phyloP scores from a whole-genome alignment of 23 red algal species.

The Gracilaria caudata region DNA sequence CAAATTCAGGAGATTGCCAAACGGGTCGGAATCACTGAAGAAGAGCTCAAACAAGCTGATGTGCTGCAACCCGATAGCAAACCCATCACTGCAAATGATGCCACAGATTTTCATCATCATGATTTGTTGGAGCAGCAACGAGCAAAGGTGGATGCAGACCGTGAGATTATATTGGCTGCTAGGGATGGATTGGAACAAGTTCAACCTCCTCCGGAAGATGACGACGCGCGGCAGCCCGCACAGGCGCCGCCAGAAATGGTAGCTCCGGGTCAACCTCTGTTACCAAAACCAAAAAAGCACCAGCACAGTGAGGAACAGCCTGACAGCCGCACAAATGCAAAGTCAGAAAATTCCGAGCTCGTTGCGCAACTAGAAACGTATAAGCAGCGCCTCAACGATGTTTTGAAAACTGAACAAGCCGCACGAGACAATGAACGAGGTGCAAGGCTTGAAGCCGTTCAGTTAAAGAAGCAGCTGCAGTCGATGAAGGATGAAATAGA shows the following conservation, averaged over 20 bases:
- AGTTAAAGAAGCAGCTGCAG: background rate
- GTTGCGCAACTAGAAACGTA: background rate
- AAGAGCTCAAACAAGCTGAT: slow-evolving; percentile 28
- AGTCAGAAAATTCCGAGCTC: background rate
- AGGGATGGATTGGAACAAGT: background rate
- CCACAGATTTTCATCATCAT: background rate
- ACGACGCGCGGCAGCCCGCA: background rate
- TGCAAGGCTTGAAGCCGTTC: background rate
- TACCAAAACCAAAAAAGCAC: background rate
- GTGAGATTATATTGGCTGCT: background rate
- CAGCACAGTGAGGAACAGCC: background rate
- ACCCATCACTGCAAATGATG: background rate
- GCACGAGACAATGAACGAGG: background rate
- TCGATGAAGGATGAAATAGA: background rate
- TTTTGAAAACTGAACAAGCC: background rate
- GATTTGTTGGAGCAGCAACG: background rate
- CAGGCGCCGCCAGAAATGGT: slow-evolving; percentile 36
- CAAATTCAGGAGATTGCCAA: slow-evolving; percentile 30
- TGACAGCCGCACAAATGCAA: background rate
- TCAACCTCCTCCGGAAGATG: background rate
- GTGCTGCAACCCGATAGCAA: background rate
- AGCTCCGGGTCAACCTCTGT: background rate
- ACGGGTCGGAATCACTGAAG: slow-evolving; percentile 31
- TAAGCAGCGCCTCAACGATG: slow-evolving; percentile 3
- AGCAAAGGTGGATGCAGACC: background rate